These are phyloP conservation scores for Sanguinoderma infundibulare DNA, from an alignment of 1,284 basidiomycete species.

Conservation along the genomic window DNA sequence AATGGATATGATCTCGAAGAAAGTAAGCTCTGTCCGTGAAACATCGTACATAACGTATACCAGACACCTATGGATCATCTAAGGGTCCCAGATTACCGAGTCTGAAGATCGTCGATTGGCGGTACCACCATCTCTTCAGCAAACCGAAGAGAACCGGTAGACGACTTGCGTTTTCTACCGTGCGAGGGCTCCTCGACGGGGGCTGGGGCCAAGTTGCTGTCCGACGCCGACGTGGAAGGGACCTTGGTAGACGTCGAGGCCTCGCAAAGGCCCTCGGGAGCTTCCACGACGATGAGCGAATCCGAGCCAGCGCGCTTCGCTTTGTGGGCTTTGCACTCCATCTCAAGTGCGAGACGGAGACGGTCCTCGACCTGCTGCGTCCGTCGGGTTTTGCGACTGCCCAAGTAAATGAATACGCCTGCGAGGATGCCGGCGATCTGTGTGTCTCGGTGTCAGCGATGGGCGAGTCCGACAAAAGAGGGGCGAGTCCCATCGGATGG, in stretches of 20 bases:
- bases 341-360: constrained; percentile 69
- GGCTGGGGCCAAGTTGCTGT: neutral
- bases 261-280: neutral
- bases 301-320: neutral
- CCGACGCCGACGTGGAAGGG: neutral
- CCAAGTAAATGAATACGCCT: constrained; percentile 79
- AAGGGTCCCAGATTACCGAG: neutral
- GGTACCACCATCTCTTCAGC: constrained; percentile 42
- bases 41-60: neutral
- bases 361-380: constrained; percentile 73
- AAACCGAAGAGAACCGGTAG: constrained; percentile 15
- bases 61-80: neutral
- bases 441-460: neutral
- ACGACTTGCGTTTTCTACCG: constrained; percentile 3
- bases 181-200: constrained; percentile 2
- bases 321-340: constrained; percentile 30
- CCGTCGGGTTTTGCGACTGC: constrained; percentile 80
- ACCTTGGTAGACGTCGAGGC: neutral
- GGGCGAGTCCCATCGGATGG: neutral
- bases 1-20: no score
- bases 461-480: neutral
- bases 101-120: constrained; percentile 20
- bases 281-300: neutral
- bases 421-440: constrained; percentile 68
- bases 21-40: neutral